These are phyloP conservation scores for Rhododendron molle DNA, from an alignment of 148 eudicot genomes.

Conservation along the genomic window DNA sequence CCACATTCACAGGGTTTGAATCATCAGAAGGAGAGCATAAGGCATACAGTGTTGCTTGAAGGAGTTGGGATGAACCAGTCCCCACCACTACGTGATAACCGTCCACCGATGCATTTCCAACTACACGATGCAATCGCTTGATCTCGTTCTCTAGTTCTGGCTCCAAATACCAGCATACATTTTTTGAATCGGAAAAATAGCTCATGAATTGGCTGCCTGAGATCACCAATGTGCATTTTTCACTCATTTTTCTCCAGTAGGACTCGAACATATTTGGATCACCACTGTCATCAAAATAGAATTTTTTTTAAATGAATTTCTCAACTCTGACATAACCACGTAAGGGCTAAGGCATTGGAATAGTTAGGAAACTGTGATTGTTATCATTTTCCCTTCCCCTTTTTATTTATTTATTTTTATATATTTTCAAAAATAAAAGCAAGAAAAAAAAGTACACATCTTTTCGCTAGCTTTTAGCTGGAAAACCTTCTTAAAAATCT, in stretches of 20 bases:
- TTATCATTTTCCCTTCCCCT: too few species aligned
- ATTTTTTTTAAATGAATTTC: too few species aligned
- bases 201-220: constrained; percentile 46
- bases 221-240: constrained; percentile 37
- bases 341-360: neutral
- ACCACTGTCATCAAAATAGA: constrained; percentile 46
- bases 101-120: constrained; percentile 45
- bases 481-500: too few species aligned
- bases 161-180: constrained; percentile 46
- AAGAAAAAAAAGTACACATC: too few species aligned
- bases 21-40: constrained; percentile 17
- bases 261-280: constrained; percentile 31
- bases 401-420: too few species aligned
- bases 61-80: constrained; percentile 62
- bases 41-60: constrained; percentile 46
- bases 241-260: constrained; percentile 45
- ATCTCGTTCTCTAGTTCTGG: constrained; percentile 51
- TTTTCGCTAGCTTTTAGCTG: too few species aligned
- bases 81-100: constrained; percentile 48
- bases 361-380: too few species aligned
- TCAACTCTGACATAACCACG: neutral
- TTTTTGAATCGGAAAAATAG: constrained; percentile 38
- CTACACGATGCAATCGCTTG: constrained; percentile 34
- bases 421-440: too few species aligned
- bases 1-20: constrained; percentile 35